A percentile compares a stretch with the other conserved stretches of the same genome.
phyloP scores from a whole-genome alignment of 2,329 filamentous ascomycete species.

The Raffaelea ambrosiae region DNA sequence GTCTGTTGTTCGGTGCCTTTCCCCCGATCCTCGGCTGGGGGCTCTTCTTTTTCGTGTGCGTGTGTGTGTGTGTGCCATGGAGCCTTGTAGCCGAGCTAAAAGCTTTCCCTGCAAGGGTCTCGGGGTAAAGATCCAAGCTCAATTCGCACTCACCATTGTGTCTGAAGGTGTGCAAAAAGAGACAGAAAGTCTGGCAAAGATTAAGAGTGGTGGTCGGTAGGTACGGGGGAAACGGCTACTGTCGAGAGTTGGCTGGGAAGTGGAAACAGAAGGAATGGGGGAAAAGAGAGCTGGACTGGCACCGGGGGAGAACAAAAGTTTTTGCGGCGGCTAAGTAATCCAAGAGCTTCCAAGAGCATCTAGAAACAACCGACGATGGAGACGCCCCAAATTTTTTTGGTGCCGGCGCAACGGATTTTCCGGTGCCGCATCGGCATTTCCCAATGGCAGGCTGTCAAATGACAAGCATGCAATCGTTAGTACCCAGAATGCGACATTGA shows the following conservation, averaged over 20 bases:
- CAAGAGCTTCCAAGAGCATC: conserved; percentile 24
- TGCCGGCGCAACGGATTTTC: conserved; percentile 15
- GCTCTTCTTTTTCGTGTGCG: background rate
- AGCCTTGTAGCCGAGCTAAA: background rate
- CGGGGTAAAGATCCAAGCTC: no score
- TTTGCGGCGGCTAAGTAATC: conserved; percentile 12
- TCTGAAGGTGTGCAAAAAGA: conserved; percentile 3
- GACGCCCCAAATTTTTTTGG: conserved; percentile 17
- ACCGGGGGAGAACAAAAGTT: conserved; percentile 5
- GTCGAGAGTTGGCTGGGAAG: background rate
- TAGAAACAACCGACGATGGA: conserved; percentile 18
- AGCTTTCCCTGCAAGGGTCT: no score
- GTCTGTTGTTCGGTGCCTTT: background rate
- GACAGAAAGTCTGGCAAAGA: no score
- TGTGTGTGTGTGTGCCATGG: no score
- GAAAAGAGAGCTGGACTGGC: background rate
- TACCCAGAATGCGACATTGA: no score
- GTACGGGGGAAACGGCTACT: background rate
- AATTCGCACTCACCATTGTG: conserved; percentile 17
- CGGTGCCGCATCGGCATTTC: conserved; percentile 7
- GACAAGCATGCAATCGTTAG: background rate
- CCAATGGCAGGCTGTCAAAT: background rate
- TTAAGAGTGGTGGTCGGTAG: background rate
- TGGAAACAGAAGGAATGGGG: background rate
- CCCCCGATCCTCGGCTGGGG: background rate